These are phyloP conservation scores for Abrus precatorius DNA, from an alignment of 306 rosid species.

Conservation along the genomic window DNA sequence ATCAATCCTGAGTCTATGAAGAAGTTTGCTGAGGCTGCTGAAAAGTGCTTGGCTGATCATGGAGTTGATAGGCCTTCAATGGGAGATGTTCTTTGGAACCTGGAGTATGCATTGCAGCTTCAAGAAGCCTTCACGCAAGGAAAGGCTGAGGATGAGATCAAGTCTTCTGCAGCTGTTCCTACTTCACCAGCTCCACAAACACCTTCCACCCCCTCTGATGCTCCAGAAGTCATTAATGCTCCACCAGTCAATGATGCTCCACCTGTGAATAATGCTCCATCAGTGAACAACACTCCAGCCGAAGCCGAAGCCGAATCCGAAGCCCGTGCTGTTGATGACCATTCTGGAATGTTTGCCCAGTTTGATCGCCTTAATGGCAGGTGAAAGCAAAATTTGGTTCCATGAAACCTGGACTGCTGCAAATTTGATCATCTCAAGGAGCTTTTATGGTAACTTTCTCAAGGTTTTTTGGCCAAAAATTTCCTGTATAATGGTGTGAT, in stretches of 20 bases:
- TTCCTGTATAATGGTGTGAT: constrained; percentile 19
- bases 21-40: constrained; percentile 74
- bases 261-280: no score
- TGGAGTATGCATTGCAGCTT: constrained; percentile 73
- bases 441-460: background rate
- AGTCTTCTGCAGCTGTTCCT: constrained; percentile 40
- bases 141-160: constrained; percentile 55
- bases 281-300: no score
- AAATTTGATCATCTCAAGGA: constrained; percentile 30
- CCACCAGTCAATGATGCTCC: background rate
- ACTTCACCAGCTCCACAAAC: constrained; percentile 6
- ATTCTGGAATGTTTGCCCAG: constrained; percentile 78
- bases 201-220: constrained; percentile 36
- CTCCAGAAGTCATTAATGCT: constrained; percentile 34
- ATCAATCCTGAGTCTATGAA: constrained; percentile 67
- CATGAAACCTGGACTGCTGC: constrained; percentile 16
- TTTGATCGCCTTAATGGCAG: constrained; percentile 78
- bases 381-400: constrained; percentile 46
- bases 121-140: constrained; percentile 72
- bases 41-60: constrained; percentile 71
- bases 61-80: constrained; percentile 75
- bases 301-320: background rate
- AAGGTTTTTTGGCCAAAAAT: constrained; percentile 23
- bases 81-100: constrained; percentile 77
- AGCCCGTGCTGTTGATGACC: constrained; percentile 57